A percentile compares a stretch with the other conserved stretches of the same genome.
phyloP scores from a whole-genome alignment of 129 eudicot species.

The Logfia minima region DNA sequence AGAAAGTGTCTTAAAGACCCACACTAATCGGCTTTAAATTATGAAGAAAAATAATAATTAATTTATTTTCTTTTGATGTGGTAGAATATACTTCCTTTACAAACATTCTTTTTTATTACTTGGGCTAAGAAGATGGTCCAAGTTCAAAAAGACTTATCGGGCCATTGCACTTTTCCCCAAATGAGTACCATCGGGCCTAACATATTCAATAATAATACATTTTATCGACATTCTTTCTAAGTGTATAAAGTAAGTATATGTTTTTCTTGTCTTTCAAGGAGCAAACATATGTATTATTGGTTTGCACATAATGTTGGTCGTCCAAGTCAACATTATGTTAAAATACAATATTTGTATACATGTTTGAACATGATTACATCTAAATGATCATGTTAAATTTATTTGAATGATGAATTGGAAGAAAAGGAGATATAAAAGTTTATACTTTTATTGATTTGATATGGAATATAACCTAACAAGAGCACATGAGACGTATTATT shows the following conservation, averaged over 20 bases:
- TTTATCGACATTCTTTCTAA: not conserved
- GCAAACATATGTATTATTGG: not conserved
- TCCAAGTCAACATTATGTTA: not conserved
- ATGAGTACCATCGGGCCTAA: no score
- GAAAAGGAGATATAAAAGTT: slow-evolving; percentile 9
- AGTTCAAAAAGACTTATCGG: slow-evolving; percentile 3
- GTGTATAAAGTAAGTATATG: slow-evolving; percentile 11
- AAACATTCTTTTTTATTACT: slow-evolving; percentile 9
- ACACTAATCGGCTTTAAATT: slow-evolving; percentile 18
- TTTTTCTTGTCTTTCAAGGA: slow-evolving; percentile 17
- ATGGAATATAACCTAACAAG: slow-evolving; percentile 37
- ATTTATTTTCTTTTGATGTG: not conserved
- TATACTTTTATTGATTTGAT: not conserved
- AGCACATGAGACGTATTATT: slow-evolving; percentile 15
- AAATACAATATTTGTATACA: not conserved
- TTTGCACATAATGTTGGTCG: not conserved
- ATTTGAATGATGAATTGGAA: slow-evolving; percentile 3
- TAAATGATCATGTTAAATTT: slow-evolving; percentile 11
- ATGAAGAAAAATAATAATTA: no score
- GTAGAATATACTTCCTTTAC: slow-evolving; percentile 19
- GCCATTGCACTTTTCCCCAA: not conserved
- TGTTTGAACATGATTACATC: not conserved
- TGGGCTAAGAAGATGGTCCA: slow-evolving; percentile 21
- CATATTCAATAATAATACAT: not conserved
- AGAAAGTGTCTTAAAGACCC: slow-evolving; percentile 30